Evolutionary conservation across 1,139 yeast genomes (phyloP), one percentile per base, ranked within the genome.

Genomic region (Arxiozyma bovina): DNA sequence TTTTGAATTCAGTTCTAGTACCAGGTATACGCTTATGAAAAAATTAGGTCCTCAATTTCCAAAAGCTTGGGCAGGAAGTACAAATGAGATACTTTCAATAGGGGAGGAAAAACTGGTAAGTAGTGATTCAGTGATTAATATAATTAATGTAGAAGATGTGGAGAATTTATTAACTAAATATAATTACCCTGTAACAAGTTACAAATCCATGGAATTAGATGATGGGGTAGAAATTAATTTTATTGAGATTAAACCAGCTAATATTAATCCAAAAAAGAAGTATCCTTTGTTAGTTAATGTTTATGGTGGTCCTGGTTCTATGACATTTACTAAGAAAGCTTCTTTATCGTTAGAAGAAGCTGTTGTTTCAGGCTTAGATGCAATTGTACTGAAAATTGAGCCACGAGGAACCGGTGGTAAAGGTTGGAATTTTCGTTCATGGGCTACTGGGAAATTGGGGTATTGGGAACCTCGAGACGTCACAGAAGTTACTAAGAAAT

Each of bases 241-340:
- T 54, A 72, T 85, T 50, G 97, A 91, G 67, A 83, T 86, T 5
- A 74, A 81, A 43, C 99, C 99, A 0, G 79, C 82, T 0, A 74
- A 77, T 56, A 87, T 90, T 65, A 75, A 85, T 60, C 76, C 82
- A 3, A 61, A 66, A 4, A 73, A 71, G 55, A 81, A 84, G 65
- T 84, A 91, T 66, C 97, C 98, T 0, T 69, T 93, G 3, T 70
- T 93, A 55, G 96, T 91, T 27, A 83, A 82, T 61, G 88, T 84
- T 5, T 93, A 93, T 68, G 98, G 96, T 4, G 99, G 98, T 0
- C 99, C 99, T 0, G 96, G 96, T 0, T 85, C 96, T 0, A 93
- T 86, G 66, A 78, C 80, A 40, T 85, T 85, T 5, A 77, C 73
- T 48, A 78, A 84, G 54, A 65, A 73, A 45, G 85, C 78, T 60